Evolutionary conservation across 2,329 filamentous ascomycete genomes (phyloP), one percentile per base, ranked within the genome.

Genomic region (Sporothrix variecibatus): DNA sequence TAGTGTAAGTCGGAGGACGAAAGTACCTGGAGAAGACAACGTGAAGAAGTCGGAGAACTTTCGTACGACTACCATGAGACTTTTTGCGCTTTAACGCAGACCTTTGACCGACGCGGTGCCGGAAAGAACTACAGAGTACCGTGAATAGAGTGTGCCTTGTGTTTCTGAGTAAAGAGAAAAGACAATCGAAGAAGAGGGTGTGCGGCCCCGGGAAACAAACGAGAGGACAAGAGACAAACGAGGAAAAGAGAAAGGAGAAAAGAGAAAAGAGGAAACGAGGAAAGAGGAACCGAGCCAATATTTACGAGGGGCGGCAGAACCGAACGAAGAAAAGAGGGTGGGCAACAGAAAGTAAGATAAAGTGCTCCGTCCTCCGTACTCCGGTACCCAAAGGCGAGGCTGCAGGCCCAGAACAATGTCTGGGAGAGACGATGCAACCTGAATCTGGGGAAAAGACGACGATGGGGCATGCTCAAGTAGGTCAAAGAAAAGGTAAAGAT

Each of bases 351-450:
- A 53, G n/a, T 6, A 3, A 56, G 51, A 26, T 15, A 20, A 20
- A 17, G 43, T 49, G 12, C 34, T 34, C 34, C 34, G 1, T 34
- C 4, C 34, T 34, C 34, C 34, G 34, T 34, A 8, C 34, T 34
- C 34, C 8, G 34, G 34, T 34, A 34, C 34, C 56, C 56, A 60
- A 34, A 20, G 34, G n/a, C 38, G 60, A 65, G 60, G 60, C 60
- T 40, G 60, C 60, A 38, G 60, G 15, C 43, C 60, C 9, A 40
- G 34, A 65, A 43, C 34, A 43, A 43, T 26, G 34, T n/a, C 60
- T 65, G 60, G 60, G 60, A 65, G 60, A 65, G 3, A 43, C 60
- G 60, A 65, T 65, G 60, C 60, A 65, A 65, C 60, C 60, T 43
- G 34, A n/a, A 9, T 40, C 60, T 43, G 60, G 60, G 60, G 60